Evolutionary conservation across 129 eudicot genomes (phyloP), one percentile per base, ranked within the genome.

Genomic region (Apium graveolens): DNA sequence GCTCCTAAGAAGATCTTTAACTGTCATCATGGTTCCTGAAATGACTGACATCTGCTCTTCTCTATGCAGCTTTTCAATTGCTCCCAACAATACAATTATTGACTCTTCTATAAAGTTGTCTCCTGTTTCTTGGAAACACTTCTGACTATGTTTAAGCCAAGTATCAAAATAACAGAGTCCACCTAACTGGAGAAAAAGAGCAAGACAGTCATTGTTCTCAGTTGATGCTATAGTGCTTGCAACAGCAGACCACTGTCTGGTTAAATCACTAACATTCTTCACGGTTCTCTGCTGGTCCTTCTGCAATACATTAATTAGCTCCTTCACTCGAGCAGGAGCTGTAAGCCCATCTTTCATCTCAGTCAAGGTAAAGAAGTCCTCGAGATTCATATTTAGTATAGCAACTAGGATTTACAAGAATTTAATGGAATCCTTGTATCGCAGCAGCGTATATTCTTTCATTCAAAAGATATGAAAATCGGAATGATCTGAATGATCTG

Each of bases 291-390:
- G 88, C 70, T 82, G 80, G 71, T 87, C 89, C 42, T 76, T 84
- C 66, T 85, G 81, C 90, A 92, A 85, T 11, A 80, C 78, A 49
- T 80, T 65, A 81, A 92, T 74, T 78, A 93, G 87, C 78, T 90
- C 94, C 76, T 81, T 82, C 63, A 93, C 92, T 70, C 91, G 89
- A 80, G 83, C 85, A 34, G 88, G 92, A 73, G 85, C 74, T 16
- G 89, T 84, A 77, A 93, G 90, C 81, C 98, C 98, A 81, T 90
- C 86, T 86, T 86, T 85, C 86, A 88, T 80, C 89, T 93, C 98
- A 63, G 82, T 78, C 79, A 75, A 63, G 70, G 93, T 90, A 81
- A 90, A 88, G 82, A 93, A 93, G 79, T 88, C 90, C 78, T 90
- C 88, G 1, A 87, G 87, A 29, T 90, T 79, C 98, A 92, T 92